Base-by-base conservation (phyloP, 352 stramenopile species). In the Phytophthora podocarpi region DNA sequence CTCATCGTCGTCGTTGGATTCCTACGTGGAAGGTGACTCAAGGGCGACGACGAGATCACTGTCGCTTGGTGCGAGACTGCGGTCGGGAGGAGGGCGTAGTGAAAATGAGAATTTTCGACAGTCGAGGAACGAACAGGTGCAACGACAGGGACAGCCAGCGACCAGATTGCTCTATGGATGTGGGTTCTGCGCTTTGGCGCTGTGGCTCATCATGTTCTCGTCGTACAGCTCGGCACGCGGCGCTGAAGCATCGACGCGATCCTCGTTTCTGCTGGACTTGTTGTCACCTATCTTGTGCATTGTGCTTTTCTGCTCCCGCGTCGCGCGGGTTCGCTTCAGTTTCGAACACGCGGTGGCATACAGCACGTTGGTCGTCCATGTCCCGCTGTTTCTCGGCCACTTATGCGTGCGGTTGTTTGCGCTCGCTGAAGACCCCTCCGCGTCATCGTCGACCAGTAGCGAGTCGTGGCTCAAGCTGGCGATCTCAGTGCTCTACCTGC, bases 371-470 rank as follows among this genome's bases (percentile, higher is more conserved):
- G 57, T 95, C 24, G 78, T 92, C 11, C 86, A 95, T 45, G 45
- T 95, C 0, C 86, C 86, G 21, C 59, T 93, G 23, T 95, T 91
- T 65, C 72, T 95, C 20, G 86, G 86, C 3, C 86, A 95, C 36
- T 69, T 95, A 10, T 91, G 86, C 48, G 76, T 95, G 31, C 69
- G 78, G 11, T 59, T 95, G 10, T 95, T 95, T 40, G 71, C 80
- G 8, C 53, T 93, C 31, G 76, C 78, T 3, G 82, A 91, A 45
- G 60, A 73, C 36, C 34, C 60, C 5, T 40, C 72, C 0, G 56
- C 74, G 11, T 78, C 62, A 21, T 64, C 66, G 4, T 27, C 65
- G 28, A 67, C 46, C 8, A 70, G 47, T 23, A 62, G 28, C 18
- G 65, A 79, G n/a, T 86, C 80, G 37, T 89, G 77, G 76, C 69